Evolutionary conservation across 78 protist species (phyloP), one percentile per base, ranked within the genome.

Genomic region (Dictyostelium capitatum): DNA sequence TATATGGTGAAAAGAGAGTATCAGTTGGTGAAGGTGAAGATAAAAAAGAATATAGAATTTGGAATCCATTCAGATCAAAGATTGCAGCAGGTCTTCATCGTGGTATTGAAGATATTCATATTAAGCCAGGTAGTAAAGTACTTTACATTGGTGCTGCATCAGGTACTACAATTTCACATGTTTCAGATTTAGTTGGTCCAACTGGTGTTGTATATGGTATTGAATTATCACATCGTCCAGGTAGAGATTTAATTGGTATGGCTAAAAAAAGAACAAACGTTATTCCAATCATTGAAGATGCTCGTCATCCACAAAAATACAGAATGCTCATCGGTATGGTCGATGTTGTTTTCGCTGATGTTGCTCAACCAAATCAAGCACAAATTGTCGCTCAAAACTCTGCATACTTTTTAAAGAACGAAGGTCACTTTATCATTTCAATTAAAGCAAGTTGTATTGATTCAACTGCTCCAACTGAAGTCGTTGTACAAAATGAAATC

Each of bases 11-110:
- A 94, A 99, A 99, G 98, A 93, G 99, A 23, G 95, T 99, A 32
- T 3, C 95, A 15, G 98, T 96, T 56, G 99, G 98, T 77, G 97
- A 53, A 19, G 89, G 95, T 64, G 57, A 50, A 14, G 97, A 83
- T 48, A 98, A 99, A 97, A 92, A 95, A 75, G 99, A 99, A 97
- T 99, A 99, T 98, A 97, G 99, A 59, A 98, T 99, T 28, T 99
- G 99, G 99, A 99, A 99, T 87, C 99, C 99, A 20, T 99, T 98
- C 99, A 94, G 99, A 47, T 98, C 99, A n/a, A 99, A 99, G 98
- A 78, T 99, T 25, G 99, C 98, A 69, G 99, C 99, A 5, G 99
- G 99, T 56, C 73, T 99, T 48, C 83, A 99, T 9, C 97, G 98
- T 51, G 99, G 99, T 82, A 96, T 99, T 17, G 99, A 96, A 53